Percentiles rank a stretch among this genome's conserved stretches.
phyloP scores from a whole-genome alignment of 306 rosid genomes.

The Psophocarpus tetragonolobus region DNA sequence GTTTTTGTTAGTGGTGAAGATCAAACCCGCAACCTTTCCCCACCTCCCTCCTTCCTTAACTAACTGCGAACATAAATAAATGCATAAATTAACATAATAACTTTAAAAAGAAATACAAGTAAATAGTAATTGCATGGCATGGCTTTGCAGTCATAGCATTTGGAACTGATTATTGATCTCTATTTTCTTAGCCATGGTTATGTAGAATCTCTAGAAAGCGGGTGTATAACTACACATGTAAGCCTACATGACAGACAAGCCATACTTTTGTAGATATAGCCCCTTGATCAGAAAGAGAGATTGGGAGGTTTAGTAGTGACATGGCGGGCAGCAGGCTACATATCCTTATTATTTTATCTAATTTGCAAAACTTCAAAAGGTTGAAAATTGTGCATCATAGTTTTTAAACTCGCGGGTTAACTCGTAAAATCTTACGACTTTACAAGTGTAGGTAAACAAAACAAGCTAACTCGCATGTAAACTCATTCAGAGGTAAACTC shows the following conservation, averaged over 20 bases:
- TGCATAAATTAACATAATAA: not conserved
- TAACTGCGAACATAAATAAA: not conserved
- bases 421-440: too few relatives aligned
- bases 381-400: too few relatives aligned
- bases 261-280: not conserved
- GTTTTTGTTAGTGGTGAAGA: too few relatives aligned
- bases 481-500: too few relatives aligned
- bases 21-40: too few relatives aligned
- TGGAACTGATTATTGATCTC: not conserved
- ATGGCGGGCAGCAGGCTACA: not conserved
- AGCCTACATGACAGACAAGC: not conserved
- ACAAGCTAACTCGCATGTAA: too few relatives aligned
- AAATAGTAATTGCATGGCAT: not conserved
- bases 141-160: not conserved
- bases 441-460: too few relatives aligned
- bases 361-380: not conserved
- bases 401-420: too few relatives aligned
- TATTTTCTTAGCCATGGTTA: not conserved
- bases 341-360: constrained; percentile 3
- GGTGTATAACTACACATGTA: not conserved
- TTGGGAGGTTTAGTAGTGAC: not conserved
- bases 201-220: not conserved
- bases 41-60: too few relatives aligned
- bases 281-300: not conserved
- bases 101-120: not conserved